Evolutionary conservation across 1,284 basidiomycete species (phyloP).

Genomic region (Ceratorhiza oryzae-sativae): DNA sequence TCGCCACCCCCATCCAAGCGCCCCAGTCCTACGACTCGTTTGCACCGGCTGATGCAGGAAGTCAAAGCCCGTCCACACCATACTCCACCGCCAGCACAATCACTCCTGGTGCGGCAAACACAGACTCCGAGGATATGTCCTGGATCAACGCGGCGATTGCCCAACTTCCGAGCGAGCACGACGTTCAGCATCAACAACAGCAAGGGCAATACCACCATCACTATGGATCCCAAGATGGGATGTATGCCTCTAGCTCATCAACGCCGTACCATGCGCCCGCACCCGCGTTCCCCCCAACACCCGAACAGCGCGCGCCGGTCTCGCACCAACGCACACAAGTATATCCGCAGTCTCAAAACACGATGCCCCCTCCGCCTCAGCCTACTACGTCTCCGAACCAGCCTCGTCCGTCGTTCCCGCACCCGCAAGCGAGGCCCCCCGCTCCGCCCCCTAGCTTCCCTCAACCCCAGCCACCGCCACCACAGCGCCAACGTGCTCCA

Average conservation of each 20-base stretch:
- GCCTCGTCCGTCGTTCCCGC: slow-evolving; percentile 29
- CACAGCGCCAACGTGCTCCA: slow-evolving; percentile 20
- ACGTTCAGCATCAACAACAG: slow-evolving; percentile 4
- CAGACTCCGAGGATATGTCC: slow-evolving; percentile 34
- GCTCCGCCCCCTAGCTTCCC: not conserved
- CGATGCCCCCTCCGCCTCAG: slow-evolving; percentile 10
- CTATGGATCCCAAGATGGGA: slow-evolving; percentile 20
- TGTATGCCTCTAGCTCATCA: not conserved
- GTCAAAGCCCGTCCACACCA: slow-evolving; percentile 10
- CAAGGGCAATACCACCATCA: not conserved
- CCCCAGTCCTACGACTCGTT: slow-evolving; percentile 11
- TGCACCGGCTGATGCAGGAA: not conserved
- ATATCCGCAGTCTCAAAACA: slow-evolving; percentile 15
- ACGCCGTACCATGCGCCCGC: not conserved
- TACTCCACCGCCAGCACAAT: slow-evolving; percentile 26
- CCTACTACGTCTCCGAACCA: slow-evolving; percentile 14
- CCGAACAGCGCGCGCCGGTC: slow-evolving; percentile 28
- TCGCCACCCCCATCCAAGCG: slow-evolving; percentile 12
- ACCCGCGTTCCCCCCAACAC: not conserved
- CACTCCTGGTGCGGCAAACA: slow-evolving; percentile 4
- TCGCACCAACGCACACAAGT: slow-evolving; percentile 28
- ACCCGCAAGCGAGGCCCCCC: slow-evolving; percentile 5
- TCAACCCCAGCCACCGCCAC: slow-evolving; percentile 12
- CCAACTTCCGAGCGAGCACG: slow-evolving; percentile 36
- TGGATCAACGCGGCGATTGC: slow-evolving; percentile 36